Base-by-base conservation (phyloP, 805 yeast species). In the Tanozyma kutaoensis region DNA sequence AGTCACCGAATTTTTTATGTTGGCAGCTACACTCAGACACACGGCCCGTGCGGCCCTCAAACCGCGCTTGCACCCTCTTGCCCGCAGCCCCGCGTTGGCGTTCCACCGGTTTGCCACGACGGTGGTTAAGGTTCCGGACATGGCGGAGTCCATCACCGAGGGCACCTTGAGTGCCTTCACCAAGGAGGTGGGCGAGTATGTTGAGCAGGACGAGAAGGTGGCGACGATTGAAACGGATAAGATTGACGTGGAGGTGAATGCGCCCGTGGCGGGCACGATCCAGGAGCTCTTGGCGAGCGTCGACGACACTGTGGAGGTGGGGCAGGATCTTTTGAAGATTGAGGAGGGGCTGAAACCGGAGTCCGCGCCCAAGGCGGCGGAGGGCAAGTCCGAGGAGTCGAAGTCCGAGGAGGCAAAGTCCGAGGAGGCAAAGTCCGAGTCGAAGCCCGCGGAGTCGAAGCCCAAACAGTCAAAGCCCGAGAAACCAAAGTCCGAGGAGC, bases 161-260 rank as follows among this genome's bases (percentile, higher is more conserved):
- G 98, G 98, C 51, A 82, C 97, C 26, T 68, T 91, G 39, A 64
- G 81, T 35, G 38, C 68, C 12, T 76, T 61, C 48, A 59, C 64
- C 38, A 77, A 76, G 50, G 58, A 70, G 35, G 84, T 85, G 35
- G 98, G 98, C 39, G 97, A 88, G 34, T 85, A 58, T 43, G 88
- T 88, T 30, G 70, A 67, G 32, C 72, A 62, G 40, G 97, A 88
- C 55, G 97, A 88, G 60, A 73, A 80, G 38, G 66, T 91, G 41
- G 97, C 97, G 32, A 86, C 96, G 38, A 88, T 91, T 43, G 98
- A 91, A 63, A 91, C 98, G 26, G 98, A 91, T 57, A 91, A 91
- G 66, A 86, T 91, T 45, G 98, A 91, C 48, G 93, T 91, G 28
- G 94, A 88, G 52, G 97, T 91, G 34, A 88, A 85, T 52, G 76